Evolutionary conservation across 2,329 filamentous ascomycete genomes (phyloP).

Genomic region (Colletotrichum sp.): DNA sequence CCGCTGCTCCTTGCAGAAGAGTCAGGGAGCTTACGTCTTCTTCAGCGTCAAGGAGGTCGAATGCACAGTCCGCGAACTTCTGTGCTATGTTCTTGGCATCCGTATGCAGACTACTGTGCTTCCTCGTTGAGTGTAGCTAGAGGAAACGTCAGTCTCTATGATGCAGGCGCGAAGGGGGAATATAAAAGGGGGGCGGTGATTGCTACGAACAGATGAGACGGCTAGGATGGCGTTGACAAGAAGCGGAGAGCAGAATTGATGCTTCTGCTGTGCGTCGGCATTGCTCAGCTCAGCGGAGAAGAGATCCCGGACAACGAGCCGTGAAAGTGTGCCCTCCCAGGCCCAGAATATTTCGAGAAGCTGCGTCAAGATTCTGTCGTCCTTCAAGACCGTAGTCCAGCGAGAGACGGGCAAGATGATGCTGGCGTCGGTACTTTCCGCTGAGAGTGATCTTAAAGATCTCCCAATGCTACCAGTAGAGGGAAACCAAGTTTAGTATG

Average conservation of each 20-base stretch:
- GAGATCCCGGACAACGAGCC: constrained; percentile 20
- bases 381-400: constrained; percentile 23
- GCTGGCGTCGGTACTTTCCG: not conserved
- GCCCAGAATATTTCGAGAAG: constrained; percentile 26
- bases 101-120: not conserved
- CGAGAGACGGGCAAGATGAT: constrained; percentile 19
- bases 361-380: constrained; percentile 21
- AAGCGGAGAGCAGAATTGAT: constrained; percentile 25
- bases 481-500: not conserved
- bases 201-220: constrained; percentile 21
- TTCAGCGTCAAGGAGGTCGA: not conserved
- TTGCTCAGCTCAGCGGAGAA: constrained; percentile 19
- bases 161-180: not conserved
- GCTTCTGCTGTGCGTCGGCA: not conserved
- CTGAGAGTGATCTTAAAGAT: not conserved
- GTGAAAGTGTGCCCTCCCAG: constrained; percentile 25
- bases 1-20: constrained; percentile 20
- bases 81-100: not conserved
- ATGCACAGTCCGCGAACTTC: not conserved
- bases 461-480: not conserved
- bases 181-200: not conserved
- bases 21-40: constrained; percentile 6
- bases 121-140: not conserved
- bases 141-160: not conserved
- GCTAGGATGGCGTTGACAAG: constrained; percentile 28